Conservation (phyloP, 768 basidiomycete genomes). For the Suillus ampliporus region DNA sequence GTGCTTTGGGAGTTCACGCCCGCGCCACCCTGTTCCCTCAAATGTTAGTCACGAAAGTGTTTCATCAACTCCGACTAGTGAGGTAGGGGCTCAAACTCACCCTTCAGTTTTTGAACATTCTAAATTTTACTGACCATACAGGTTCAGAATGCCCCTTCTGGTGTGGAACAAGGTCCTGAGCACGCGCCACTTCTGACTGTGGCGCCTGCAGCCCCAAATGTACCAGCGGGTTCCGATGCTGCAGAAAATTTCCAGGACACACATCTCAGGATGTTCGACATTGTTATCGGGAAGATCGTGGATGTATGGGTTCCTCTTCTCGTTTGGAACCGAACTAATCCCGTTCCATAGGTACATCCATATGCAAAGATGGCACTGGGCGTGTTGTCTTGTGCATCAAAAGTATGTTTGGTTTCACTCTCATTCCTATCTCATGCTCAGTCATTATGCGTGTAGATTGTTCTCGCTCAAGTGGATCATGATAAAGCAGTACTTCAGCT, state of each 20-base stretch:
- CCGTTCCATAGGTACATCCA: slow-evolving; percentile 6
- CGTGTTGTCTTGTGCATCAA: slow-evolving; percentile 7
- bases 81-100: background rate
- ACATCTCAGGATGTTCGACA: slow-evolving; percentile 11
- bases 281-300: background rate
- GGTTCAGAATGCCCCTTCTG: background rate
- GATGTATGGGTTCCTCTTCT: background rate
- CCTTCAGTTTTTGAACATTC: background rate
- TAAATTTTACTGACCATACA: background rate
- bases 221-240: too few species aligned
- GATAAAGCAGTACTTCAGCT: slow-evolving; percentile 9
- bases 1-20: background rate
- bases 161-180: background rate
- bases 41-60: background rate
- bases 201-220: background rate
- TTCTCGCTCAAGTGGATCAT: slow-evolving; percentile 9
- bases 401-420: background rate
- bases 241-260: background rate
- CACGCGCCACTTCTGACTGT: too few species aligned
- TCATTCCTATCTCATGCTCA: background rate
- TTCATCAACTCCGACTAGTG: background rate
- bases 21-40: background rate
- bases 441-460: background rate
- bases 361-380: slow-evolving; percentile 13
- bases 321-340: background rate